Evolutionary conservation across 441 rosid species (phyloP).

Genomic region (Jatropha podagrica): DNA sequence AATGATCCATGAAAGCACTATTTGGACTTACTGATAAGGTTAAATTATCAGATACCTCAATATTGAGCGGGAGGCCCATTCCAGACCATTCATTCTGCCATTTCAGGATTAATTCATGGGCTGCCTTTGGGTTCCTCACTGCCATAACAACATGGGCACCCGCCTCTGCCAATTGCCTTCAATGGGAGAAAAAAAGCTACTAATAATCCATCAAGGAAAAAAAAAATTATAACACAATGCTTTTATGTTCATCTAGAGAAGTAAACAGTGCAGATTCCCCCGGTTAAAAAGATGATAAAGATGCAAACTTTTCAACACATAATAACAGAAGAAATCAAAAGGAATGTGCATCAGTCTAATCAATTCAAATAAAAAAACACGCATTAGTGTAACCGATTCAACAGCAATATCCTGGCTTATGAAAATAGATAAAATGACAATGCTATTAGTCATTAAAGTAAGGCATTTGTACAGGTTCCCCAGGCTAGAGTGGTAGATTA

Average conservation of each 20-base stretch:
- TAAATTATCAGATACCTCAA: slow-evolving; percentile 48
- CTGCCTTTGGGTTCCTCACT: slow-evolving; percentile 79
- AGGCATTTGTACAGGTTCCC: not conserved
- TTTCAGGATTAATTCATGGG: slow-evolving; percentile 65
- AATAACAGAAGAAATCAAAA: not conserved
- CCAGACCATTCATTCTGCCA: slow-evolving; percentile 86
- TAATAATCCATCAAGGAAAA: not conserved
- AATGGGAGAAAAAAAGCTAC: not conserved
- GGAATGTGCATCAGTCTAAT: not conserved
- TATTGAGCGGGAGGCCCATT: slow-evolving; percentile 69
- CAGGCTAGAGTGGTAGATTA: not conserved
- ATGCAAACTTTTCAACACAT: not conserved
- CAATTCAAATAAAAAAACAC: not conserved
- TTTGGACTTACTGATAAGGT: not conserved
- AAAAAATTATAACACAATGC: not conserved
- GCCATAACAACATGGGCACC: slow-evolving; percentile 99
- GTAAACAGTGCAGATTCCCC: not conserved
- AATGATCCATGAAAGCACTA: not conserved
- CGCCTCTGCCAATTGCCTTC: slow-evolving; percentile 87
- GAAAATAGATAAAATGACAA: not conserved
- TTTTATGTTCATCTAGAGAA: not conserved
- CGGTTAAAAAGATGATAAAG: not conserved
- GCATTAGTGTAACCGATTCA: not conserved
- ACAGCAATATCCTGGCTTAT: not conserved
- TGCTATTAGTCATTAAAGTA: not conserved